Base-by-base conservation (phyloP, 2,329 filamentous ascomycete genomes). In the Diplodia seriata region DNA sequence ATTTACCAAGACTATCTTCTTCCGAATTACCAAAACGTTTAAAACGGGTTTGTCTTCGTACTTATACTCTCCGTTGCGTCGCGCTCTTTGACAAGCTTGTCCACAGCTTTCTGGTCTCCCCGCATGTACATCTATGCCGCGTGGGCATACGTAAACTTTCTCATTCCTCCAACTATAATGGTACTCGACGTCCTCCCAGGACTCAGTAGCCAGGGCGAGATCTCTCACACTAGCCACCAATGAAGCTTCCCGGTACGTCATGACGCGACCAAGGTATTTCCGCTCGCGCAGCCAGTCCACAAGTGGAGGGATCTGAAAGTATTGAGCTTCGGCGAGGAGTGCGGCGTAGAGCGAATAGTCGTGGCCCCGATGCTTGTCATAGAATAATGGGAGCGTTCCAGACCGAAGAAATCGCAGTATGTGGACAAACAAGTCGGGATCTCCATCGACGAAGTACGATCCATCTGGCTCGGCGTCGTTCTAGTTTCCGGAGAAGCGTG, bases 391-490 rank as follows among this genome's bases (percentile, higher is more conserved):
- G 40, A 74, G 71, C 7, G 73, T 72, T 2, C 74, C 72, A 7
- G 70, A 73, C 1, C 79, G 76, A 12, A 81, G 73, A 67, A 76
- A 81, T 0, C 71, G 69, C 3, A 81, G 71, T 66, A 81, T 71
- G 61, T 81, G 73, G 31, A 73, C 66, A 68, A 82, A 81, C 11
- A 77, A 47, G 0, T 71, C 55, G 1, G 74, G 71, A 65, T 81
- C 77, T 0, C 75, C 70, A 56, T 81, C 79, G 61, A 82, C 64
- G 70, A 80, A 81, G 68, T 75, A 76, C 0, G 74, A 75, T 2
- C 73, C 74, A 56, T 79, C 75, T 6, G 66, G 47, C 54, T 74
- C 69, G 26, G 57, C 66, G 15, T 74, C 70, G 50, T 70, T 40
- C 71, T 73, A 76, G 3, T 70, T 61, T 1, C 68, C 70, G 0